phyloP scores from a whole-genome alignment of 139 green algal species.

The Trebouxia sp. region DNA sequence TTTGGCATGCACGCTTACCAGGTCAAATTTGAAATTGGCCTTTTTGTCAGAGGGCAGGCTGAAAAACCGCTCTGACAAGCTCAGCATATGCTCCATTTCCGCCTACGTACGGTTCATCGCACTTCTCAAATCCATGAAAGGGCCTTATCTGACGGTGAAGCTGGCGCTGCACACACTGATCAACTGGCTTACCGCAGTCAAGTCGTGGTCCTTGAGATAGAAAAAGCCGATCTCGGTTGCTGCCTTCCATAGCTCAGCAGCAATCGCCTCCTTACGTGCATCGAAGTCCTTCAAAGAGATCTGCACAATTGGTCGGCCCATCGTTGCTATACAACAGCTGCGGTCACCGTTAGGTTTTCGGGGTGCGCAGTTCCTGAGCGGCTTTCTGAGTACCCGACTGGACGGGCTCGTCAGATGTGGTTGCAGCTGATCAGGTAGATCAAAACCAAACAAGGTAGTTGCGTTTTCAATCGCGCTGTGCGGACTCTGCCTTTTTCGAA shows the following conservation, averaged over 20 bases:
- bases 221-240: constrained; percentile 24
- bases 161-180: not conserved
- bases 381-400: too few species aligned
- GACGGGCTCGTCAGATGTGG: too few species aligned
- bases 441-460: too few species aligned
- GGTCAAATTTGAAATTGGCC: constrained; percentile 10
- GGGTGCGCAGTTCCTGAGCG: too few species aligned
- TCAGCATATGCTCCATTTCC: constrained; percentile 16
- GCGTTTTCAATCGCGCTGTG: too few species aligned
- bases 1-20: too few species aligned
- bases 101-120: not conserved
- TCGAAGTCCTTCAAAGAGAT: constrained; percentile 11
- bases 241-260: constrained; percentile 2
- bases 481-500: too few species aligned
- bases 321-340: too few species aligned
- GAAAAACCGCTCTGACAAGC: constrained; percentile 13
- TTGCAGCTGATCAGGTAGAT: too few species aligned
- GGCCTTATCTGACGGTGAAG: not conserved
- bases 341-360: too few species aligned
- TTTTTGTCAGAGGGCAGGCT: not conserved
- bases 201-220: constrained; percentile 7
- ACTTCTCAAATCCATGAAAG: not conserved
- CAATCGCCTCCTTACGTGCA: not conserved
- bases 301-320: constrained; percentile 13
- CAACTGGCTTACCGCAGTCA: not conserved